phyloP scores from a whole-genome alignment of 192 early-diverging fungal species.

The Coemansia sp. region DNA sequence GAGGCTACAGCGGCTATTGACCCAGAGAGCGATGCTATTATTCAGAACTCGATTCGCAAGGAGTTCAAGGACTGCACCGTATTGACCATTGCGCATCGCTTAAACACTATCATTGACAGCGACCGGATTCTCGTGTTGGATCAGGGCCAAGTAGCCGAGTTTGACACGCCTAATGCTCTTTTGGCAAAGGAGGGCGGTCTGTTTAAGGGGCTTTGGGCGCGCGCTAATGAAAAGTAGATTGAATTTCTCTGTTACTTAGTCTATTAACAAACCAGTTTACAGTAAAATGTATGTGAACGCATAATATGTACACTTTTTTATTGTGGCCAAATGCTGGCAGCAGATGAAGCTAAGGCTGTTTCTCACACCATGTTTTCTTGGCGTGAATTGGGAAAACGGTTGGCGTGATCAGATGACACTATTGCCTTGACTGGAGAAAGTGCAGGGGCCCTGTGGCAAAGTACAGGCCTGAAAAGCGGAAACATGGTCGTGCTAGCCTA shows the following conservation, averaged over 20 bases:
- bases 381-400: not conserved
- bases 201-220: slow-evolving; percentile 11
- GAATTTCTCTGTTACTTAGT: too few relatives aligned
- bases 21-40: too few relatives aligned
- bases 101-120: slow-evolving; percentile 60
- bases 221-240: not conserved
- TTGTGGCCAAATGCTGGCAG: too few relatives aligned
- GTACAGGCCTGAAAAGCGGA: too few relatives aligned
- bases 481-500: not conserved
- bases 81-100: too few relatives aligned
- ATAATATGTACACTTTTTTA: too few relatives aligned
- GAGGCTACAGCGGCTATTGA: slow-evolving; percentile 72
- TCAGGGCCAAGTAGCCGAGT: slow-evolving; percentile 70
- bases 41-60: too few relatives aligned
- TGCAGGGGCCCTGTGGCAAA: not conserved
- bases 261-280: too few relatives aligned
- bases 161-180: slow-evolving; percentile 66
- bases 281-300: too few relatives aligned
- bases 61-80: too few relatives aligned
- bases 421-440: not conserved
- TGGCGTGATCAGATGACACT: not conserved
- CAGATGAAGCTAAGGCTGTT: too few relatives aligned
- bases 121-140: slow-evolving; percentile 80
- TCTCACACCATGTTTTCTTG: not conserved
- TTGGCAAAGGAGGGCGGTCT: slow-evolving; percentile 36